Evolutionary conservation across 108 stramenopile genomes (phyloP), one percentile per base, ranked within the genome.

Genomic region (Skeletonema costatum): DNA sequence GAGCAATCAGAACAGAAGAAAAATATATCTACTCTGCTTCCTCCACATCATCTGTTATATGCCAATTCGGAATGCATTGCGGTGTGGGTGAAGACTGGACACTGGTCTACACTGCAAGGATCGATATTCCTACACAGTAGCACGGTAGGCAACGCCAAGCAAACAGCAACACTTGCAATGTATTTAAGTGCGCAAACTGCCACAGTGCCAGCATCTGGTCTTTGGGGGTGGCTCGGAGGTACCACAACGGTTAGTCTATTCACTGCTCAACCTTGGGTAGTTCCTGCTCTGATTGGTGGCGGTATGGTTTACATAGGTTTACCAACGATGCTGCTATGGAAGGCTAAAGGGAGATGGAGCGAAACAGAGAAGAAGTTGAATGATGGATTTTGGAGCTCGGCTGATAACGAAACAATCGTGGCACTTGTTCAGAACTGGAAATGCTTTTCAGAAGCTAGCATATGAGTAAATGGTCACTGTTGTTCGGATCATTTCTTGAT

Each of bases 61-160:
- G 86, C 94, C 21, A 95, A 95, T 71, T 90, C 88, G 19, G 94
- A 95, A 78, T 95, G 94, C 48, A 91, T 95, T 21, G 94, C 94
- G 7, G 89, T 95, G 11, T 95, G 89, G 89, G 86, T 60, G 10
- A 82, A 82, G 50, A 82, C 81, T 12, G 81, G 81, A 21, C 81
- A 75, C 29, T 82, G 81, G 81, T 75, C 74, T 30, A 82, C 81
- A 3, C 74, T 82, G 14, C 81, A 82, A 60, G 81, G 74, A 60
- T 66, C 81, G 2, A 64, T 82, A n/a, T 82, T 82, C 63, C 66
- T 82, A 1, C 79, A 80, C 56, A 32, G 82, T 19, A 86, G 89
- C 0, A 84, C 91, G 10, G 85, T 88, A 11, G 92, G 94, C 5
- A 88, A 92, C 76, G 80, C 76, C 21, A 95, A 95, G 67, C 82